Base-by-base conservation (phyloP, 2,329 filamentous ascomycete genomes). In the Nemania diffusa region DNA sequence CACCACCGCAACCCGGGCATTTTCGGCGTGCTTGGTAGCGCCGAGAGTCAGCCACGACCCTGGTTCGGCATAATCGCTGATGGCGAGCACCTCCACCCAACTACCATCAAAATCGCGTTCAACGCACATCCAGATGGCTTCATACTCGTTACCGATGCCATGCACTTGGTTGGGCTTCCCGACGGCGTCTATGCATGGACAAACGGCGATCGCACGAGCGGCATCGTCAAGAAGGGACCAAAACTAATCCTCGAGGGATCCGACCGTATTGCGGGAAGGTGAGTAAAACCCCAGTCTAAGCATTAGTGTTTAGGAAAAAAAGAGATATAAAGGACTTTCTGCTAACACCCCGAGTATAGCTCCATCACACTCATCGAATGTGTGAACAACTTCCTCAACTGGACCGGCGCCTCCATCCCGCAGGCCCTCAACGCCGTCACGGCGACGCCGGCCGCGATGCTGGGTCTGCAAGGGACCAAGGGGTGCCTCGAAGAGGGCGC, bases 51-150 rank as follows among this genome's bases (percentile, higher is more conserved):
- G 62, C 78, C 81, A 13, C 84, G 90, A 58, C 94, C 94, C 0
- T 97, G 87, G 79, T 97, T 95, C 78, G 94, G 94, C 65, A 88
- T 97, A 75, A 97, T 97, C 68, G 89, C 92, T 3, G 94, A 97
- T 76, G 94, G 94, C 22, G 93, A 97, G 69, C 94, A 97, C 77
- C 83, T 97, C 34, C 94, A 97, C 73, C 92, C 93, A 0, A 94
- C 93, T 0, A 92, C 92, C 0, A 89, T 97, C 79, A 94, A 94
- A 78, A 95, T 97, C 67, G 94, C 94, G 1, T 97, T 91, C 82
- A 92, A 92, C 72, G 90, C 93, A 0, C 92, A 97, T 75, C 93
- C 93, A 0, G 87, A 90, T 4, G 94, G 94, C 0, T 90, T 96
- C 74, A 91, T 97, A 67, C 87, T 97, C 5, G 94, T 97, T 51